Conservation (phyloP, 306 rosid species). For the Vicia villosa region DNA sequence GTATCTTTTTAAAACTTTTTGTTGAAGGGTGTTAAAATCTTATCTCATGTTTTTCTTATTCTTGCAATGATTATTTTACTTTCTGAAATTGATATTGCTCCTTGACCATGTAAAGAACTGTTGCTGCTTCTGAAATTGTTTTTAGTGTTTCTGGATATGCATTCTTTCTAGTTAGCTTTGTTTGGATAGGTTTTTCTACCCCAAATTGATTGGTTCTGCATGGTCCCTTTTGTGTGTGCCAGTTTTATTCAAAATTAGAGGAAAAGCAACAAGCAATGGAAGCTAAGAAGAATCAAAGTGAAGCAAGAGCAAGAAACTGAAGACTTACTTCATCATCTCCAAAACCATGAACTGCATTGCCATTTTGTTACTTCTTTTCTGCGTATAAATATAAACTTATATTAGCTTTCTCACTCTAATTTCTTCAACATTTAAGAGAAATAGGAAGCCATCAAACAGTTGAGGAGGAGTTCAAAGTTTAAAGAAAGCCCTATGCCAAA, state of each 20-base stretch:
- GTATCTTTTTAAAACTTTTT: constrained; percentile 62
- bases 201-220: no score
- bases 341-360: constrained; percentile 17
- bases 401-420: constrained; percentile 25
- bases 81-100: constrained; percentile 38
- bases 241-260: constrained; percentile 88
- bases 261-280: constrained; percentile 87
- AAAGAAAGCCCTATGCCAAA: constrained; percentile 98
- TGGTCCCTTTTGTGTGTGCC: constrained; percentile 29
- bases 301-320: constrained; percentile 81
- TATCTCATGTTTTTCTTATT: constrained; percentile 22
- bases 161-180: no score
- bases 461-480: constrained; percentile 87
- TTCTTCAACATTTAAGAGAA: constrained; percentile 53
- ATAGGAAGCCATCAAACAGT: constrained; percentile 80
- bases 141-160: no score
- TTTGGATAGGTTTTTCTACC: not conserved
- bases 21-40: not conserved
- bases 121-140: constrained; percentile 49
- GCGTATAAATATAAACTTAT: not conserved
- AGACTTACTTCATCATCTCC: constrained; percentile 33
- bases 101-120: constrained; percentile 58
- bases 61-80: constrained; percentile 19
- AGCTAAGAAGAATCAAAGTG: constrained; percentile 87
- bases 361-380: constrained; percentile 31